These are phyloP conservation scores for Dendrobium chrysotoxum DNA, from an alignment of 106 monocot species.

Conservation along the genomic window DNA sequence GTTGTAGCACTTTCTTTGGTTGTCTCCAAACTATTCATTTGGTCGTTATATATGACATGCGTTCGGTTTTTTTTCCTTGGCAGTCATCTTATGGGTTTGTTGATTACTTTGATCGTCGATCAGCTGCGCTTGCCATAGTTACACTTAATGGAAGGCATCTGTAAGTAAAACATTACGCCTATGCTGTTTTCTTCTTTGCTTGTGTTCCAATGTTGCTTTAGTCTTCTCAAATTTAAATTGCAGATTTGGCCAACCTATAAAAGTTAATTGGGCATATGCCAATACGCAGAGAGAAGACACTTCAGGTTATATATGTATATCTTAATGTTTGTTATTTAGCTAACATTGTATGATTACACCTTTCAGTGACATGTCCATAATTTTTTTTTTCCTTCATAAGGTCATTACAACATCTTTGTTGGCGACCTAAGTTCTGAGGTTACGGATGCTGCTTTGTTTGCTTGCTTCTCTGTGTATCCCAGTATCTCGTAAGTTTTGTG, in stretches of 20 bases:
- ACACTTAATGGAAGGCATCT: conserved; percentile 83
- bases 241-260: conserved; percentile 77
- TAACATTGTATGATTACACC: background rate
- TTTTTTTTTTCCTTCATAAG: conserved; percentile 3
- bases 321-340: background rate
- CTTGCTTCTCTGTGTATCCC: conserved; percentile 58
- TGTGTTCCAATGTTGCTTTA: background rate
- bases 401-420: conserved; percentile 82
- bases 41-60: background rate
- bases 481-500: conserved; percentile 69
- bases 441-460: conserved; percentile 75
- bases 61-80: background rate
- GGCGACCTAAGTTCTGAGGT: conserved; percentile 83
- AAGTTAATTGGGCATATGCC: conserved; percentile 95
- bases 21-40: background rate
- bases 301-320: conserved; percentile 32
- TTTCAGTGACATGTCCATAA: background rate
- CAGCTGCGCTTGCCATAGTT: conserved; percentile 80
- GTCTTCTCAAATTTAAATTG: background rate
- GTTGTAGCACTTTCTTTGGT: background rate
- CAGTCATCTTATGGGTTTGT: conserved; percentile 74
- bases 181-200: background rate
- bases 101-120: conserved; percentile 28
- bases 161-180: conserved; percentile 13
- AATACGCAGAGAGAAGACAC: conserved; percentile 82